Conservation (phyloP, 257 asterid species). For the Solanum raphanifolium region DNA sequence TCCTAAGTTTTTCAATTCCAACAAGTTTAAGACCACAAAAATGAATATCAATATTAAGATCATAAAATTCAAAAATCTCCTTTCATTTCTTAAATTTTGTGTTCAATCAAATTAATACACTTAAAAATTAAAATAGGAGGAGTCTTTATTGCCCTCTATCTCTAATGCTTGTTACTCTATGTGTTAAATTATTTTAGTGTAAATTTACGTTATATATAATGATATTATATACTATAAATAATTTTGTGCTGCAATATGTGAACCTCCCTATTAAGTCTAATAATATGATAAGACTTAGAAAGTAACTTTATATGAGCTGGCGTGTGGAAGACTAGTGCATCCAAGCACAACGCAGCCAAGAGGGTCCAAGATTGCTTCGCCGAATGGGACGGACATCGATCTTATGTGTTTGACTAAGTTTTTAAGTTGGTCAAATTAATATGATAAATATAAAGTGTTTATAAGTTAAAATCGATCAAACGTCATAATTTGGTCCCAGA, state of each 20-base stretch:
- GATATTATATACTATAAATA: not conserved
- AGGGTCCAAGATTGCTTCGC: too few relatives aligned
- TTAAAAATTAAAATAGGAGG: not conserved
- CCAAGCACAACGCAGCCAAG: too few relatives aligned
- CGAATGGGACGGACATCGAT: too few relatives aligned
- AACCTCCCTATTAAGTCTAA: not conserved
- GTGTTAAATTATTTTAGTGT: not conserved
- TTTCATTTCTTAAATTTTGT: rapidly evolving
- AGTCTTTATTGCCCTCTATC: not conserved
- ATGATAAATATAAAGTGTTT: not conserved
- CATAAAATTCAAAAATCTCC: not conserved
- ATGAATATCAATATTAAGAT: not conserved
- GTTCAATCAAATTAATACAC: too few relatives aligned
- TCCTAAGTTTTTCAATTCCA: not conserved
- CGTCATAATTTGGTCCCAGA: not conserved
- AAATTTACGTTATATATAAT: not conserved
- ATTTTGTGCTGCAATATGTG: not conserved
- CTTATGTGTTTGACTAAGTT: not conserved
- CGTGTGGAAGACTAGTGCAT: too few relatives aligned
- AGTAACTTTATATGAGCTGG: not conserved
- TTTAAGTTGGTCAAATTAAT: not conserved
- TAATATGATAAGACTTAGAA: not conserved
- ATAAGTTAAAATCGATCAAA: not conserved
- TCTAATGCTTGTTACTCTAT: not conserved
- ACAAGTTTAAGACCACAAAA: not conserved